Evolutionary conservation across 345 rosid genomes (phyloP).

Genomic region (Geranium rotundifolium): DNA sequence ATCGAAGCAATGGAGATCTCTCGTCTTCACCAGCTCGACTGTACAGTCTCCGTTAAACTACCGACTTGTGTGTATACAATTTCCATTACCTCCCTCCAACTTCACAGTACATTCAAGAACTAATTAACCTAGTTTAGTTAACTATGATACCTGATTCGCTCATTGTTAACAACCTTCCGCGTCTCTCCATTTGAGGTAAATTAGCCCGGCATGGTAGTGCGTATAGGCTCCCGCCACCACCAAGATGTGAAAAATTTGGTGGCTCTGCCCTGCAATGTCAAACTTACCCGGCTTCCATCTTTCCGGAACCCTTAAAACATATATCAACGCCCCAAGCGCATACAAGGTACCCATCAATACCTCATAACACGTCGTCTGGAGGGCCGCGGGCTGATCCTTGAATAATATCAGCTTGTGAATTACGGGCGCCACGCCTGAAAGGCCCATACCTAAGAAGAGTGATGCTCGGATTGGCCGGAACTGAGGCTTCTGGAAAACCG

Average conservation of each 20-base stretch:
- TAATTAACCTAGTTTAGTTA: too few relatives aligned
- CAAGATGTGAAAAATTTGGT: slow-evolving; percentile 73
- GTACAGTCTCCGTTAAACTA: too few relatives aligned
- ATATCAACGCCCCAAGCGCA: slow-evolving; percentile 63
- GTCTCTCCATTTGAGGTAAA: slow-evolving; percentile 83
- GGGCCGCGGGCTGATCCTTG: slow-evolving; percentile 77
- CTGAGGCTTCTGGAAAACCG: slow-evolving; percentile 70
- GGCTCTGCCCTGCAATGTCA: slow-evolving; percentile 94
- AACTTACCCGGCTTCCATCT: slow-evolving; percentile 94
- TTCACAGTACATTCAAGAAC: too few relatives aligned
- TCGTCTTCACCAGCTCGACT: too few relatives aligned
- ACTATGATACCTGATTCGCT: too few relatives aligned
- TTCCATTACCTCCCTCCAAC: too few relatives aligned
- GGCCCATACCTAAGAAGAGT: slow-evolving; percentile 78
- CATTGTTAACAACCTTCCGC: slow-evolving; percentile 66
- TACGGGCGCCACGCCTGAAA: slow-evolving; percentile 68
- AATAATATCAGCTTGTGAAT: slow-evolving; percentile 71
- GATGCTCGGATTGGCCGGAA: slow-evolving; percentile 56
- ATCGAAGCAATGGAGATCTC: too few relatives aligned
- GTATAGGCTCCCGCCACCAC: slow-evolving; percentile 84
- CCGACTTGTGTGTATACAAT: too few relatives aligned
- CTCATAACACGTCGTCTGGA: slow-evolving; percentile 82
- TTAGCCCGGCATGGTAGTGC: slow-evolving; percentile 74
- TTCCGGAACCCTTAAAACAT: slow-evolving; percentile 75
- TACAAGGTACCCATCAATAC: slow-evolving; percentile 66